A percentile compares a stretch with the other conserved stretches of the same genome.
Conservation (phyloP, 352 stramenopile genomes). For the Blastocystis sp. region DNA sequence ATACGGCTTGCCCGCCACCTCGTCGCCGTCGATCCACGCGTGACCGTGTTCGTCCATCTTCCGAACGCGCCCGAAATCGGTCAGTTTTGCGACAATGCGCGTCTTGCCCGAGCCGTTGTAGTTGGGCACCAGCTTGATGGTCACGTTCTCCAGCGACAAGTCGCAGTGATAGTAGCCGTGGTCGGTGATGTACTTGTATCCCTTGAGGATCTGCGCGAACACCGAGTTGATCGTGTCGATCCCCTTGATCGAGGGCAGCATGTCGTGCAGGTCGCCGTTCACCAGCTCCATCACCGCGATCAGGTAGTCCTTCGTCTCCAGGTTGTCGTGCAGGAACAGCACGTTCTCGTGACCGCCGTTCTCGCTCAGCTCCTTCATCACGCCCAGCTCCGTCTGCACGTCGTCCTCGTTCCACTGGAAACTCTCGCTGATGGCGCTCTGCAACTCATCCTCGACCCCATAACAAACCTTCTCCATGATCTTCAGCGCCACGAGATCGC, state of each 20-base stretch:
- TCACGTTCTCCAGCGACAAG: conserved; percentile 67
- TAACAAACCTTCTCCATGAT: conserved; percentile 69
- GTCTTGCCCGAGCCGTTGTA: conserved; percentile 47
- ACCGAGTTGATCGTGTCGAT: conserved; percentile 14
- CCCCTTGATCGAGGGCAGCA: conserved; percentile 26
- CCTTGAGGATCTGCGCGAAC: conserved; percentile 59
- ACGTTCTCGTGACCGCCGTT: conserved; percentile 61
- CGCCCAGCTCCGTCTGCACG: conserved; percentile 65
- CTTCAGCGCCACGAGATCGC: conserved; percentile 60
- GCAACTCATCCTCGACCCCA: neutral
- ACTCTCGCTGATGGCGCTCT: conserved; percentile 50
- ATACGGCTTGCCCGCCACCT: conserved; percentile 70
- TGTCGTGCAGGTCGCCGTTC: conserved; percentile 69
- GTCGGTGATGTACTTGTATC: conserved; percentile 56
- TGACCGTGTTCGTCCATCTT: conserved; percentile 26
- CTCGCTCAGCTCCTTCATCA: conserved; percentile 69
- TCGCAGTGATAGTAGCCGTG: conserved; percentile 71
- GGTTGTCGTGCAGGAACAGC: conserved; percentile 39
- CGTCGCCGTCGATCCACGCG: conserved; percentile 30
- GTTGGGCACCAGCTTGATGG: conserved; percentile 68
- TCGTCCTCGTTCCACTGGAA: conserved; percentile 72
- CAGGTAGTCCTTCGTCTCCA: conserved; percentile 70
- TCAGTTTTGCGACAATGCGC: conserved; percentile 37
- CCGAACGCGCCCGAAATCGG: conserved; percentile 61
- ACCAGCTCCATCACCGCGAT: conserved; percentile 73